Base-by-base conservation (phyloP, 2,329 filamentous ascomycete species). In the Ilyonectria destructans region DNA sequence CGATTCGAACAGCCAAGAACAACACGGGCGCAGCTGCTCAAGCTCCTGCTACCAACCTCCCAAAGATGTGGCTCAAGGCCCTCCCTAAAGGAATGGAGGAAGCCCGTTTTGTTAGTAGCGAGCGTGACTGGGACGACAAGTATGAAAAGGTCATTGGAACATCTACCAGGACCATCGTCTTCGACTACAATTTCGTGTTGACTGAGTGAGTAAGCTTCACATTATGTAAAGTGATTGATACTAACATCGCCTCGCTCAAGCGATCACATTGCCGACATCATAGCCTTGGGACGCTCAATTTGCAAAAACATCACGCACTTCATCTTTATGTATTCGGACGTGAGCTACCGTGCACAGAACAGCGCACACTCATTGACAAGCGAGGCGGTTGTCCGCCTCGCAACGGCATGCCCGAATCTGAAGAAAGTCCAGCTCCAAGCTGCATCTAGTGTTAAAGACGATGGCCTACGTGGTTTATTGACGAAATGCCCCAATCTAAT, bases 181-280 rank as follows among this genome's bases (percentile, higher is more conserved):
- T 72, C n/a, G 66, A 60, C 21, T 10, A 6, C 23, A 3, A 10
- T 6, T 70, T 70, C 23, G 60, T 68, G 3, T 59, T 71, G 58
- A 69, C 70, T 4, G 66, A 71, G 62, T 68, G 66, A 60, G 61
- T 19, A 43, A 15, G 10, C 13, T 23, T 48, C 6, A 13, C 26
- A 21, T 8, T 4, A n/a, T 40, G 4, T 40, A 15, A 23, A 31
- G 13, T 19, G 9, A 26, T 46, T n/a, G 4, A 19, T 15, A n/a
- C 31, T 71, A 26, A 69, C 31, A 4, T 35, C 17, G 15, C 0
- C 35, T 33, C n/a, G 17, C 51, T 43, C 33, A 60, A 72, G 69
- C 12, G 37, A 63, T 9, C 69, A 70, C 17, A 68, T 71, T 10
- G 59, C 70, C 12, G 65, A 70, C 7, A 71, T 71, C 19, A 31